A percentile compares a stretch with the other conserved stretches of the same genome.
These are phyloP conservation scores for Lactarius vividus DNA, from an alignment of 768 basidiomycete genomes.

Conservation along the genomic window DNA sequence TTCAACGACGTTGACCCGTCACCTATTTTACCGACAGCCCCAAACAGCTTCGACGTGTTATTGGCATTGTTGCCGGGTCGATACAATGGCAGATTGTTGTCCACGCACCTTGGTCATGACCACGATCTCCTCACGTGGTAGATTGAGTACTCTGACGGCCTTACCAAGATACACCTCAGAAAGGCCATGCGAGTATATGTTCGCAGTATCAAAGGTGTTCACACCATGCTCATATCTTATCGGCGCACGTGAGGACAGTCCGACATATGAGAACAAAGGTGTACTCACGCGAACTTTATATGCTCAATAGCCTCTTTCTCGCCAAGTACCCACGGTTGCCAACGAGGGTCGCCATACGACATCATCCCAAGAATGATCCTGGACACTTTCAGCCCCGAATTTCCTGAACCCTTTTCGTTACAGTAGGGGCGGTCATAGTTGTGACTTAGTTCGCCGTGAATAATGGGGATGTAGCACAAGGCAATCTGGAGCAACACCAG, in stretches of 20 bases:
- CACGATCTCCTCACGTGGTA: constrained; percentile 43
- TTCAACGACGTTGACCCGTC: not conserved
- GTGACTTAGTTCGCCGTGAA: not conserved
- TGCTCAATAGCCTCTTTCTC: constrained; percentile 32
- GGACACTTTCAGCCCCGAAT: constrained; percentile 61
- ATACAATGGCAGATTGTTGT: not conserved
- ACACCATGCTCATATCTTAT: constrained; percentile 55
- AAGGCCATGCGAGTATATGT: constrained; percentile 36
- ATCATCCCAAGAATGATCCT: constrained; percentile 63
- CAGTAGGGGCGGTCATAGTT: constrained; percentile 9
- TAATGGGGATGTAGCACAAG: not conserved
- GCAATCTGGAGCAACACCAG: no score
- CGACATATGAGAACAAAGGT: constrained; percentile 13
- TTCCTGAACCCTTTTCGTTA: constrained; percentile 33
- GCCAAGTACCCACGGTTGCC: constrained; percentile 35
- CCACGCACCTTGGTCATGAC: constrained; percentile 43
- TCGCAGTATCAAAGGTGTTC: constrained; percentile 59
- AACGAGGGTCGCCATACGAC: constrained; percentile 46
- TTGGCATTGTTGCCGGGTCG: not conserved
- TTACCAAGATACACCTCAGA: constrained; percentile 42
- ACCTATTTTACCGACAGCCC: not conserved
- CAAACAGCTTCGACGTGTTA: not conserved
- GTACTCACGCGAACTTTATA: constrained; percentile 31
- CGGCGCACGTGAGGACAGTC: constrained; percentile 14
- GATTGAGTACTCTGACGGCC: constrained; percentile 38